These are phyloP conservation scores for Starmerella sp. DNA, from an alignment of 805 yeast species.

Conservation along the genomic window DNA sequence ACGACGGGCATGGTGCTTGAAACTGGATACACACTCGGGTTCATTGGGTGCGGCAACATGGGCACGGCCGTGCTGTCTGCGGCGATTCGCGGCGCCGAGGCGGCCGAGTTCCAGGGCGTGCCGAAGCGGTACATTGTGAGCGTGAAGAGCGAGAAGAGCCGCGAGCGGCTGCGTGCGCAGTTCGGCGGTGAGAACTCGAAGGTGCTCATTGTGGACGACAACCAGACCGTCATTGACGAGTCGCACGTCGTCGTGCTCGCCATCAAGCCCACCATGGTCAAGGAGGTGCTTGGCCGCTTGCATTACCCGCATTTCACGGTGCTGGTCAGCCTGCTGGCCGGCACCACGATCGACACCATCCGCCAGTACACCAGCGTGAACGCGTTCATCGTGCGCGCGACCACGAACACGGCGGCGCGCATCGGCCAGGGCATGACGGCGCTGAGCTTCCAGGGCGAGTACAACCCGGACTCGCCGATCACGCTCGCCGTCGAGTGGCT, in stretches of 20 bases:
- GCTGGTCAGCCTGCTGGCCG: slow-evolving; percentile 79
- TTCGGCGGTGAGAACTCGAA: slow-evolving; percentile 34
- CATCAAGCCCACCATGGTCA: slow-evolving; percentile 76
- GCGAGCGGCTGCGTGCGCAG: slow-evolving; percentile 37
- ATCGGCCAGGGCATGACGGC: slow-evolving; percentile 92
- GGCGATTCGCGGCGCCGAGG: slow-evolving; percentile 39
- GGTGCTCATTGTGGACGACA: slow-evolving; percentile 40
- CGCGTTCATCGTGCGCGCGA: slow-evolving; percentile 68
- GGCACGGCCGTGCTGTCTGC: slow-evolving; percentile 88
- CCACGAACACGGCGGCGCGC: slow-evolving; percentile 96
- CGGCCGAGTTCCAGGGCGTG: slow-evolving; percentile 34
- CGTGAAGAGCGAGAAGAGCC: slow-evolving; percentile 47
- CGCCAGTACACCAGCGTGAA: slow-evolving; percentile 30
- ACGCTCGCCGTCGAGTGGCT: slow-evolving; percentile 32
- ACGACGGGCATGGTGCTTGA: slow-evolving; percentile 13
- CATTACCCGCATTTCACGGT: slow-evolving; percentile 38
- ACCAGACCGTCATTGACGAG: slow-evolving; percentile 46
- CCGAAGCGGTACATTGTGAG: slow-evolving; percentile 74
- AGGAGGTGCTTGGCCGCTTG: slow-evolving; percentile 46
- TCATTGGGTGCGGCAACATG: slow-evolving; percentile 91
- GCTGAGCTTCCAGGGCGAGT: slow-evolving; percentile 58
- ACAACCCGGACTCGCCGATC: slow-evolving; percentile 25
- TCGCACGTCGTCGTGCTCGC: slow-evolving; percentile 71
- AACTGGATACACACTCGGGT: slow-evolving; percentile 45
- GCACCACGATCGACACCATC: slow-evolving; percentile 71